Evolutionary conservation across 495 filamentous ascomycete species (phyloP), one percentile per base, ranked within the genome.

Genomic region (Penicillium psychrofluorescens): DNA sequence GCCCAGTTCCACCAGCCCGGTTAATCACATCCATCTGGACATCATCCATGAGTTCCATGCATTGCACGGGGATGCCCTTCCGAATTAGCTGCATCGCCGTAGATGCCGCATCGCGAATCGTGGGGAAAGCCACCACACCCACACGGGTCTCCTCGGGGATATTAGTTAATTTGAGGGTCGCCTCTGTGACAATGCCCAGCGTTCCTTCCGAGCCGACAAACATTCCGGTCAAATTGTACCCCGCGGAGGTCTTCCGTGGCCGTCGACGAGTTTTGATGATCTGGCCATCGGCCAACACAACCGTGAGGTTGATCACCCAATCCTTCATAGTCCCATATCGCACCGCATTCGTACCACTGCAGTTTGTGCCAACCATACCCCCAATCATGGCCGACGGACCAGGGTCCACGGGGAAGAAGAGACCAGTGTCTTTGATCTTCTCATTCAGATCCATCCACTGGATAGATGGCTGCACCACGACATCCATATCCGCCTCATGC

Each of bases 271-370:
- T 96, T 66, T 94, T 95, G 61, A 98, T 88, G 29, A 96, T 68
- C 6, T 84, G 87, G 35, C 92, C 91, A 61, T 98, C 90, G 4
- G 91, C 90, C 34, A 96, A 71, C 0, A 98, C 92, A 9, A 95
- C 88, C 0, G 91, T 98, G 16, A 98, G 68, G 37, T 79, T 84
- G 22, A 96, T 68, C 0, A 96, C 91, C 89, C 90, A 96, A 55
- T 97, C 91, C 49, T 87, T 82, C 91, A 96, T 97, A 0, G 91
- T 95, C 1, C 91, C 91, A 59, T 95, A 97, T 16, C 88, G 76
- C 55, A 94, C 90, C 11, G 91, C 84, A 62, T 97, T 95, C 29
- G 91, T 97, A 30, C 91, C 91, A 47, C 79, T 85, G 72, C 91
- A 96, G 29, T 90, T 90, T 0, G 91, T 96, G 0, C 87, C 90